Base-by-base conservation (phyloP, 495 filamentous ascomycete species). In the Neurospora intermedia region DNA sequence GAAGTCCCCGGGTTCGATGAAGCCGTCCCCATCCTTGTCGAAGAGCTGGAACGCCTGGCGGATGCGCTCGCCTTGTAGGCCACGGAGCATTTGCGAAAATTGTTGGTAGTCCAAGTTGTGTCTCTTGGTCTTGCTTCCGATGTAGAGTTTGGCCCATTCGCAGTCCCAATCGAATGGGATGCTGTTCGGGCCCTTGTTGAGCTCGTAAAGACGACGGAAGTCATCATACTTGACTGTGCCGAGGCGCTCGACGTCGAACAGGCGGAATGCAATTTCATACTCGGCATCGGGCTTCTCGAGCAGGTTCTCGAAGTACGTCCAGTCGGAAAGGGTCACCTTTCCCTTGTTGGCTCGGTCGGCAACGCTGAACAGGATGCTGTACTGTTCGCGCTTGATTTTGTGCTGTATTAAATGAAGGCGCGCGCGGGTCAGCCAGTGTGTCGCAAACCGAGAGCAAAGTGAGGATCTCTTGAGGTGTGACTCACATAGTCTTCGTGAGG, bases 131-230 rank as follows among this genome's bases (percentile, higher is more conserved):
- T 90, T 93, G 73, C 91, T 89, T 42, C 96, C 96, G 72, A 93
- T 91, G 82, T 99, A 98, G 72, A 99, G 86, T 69, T 90, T 93
- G n/a, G 93, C 95, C 96, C 96, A 99, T 81, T 97, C 93, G 70
- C 92, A 95, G 80, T 93, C 90, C 96, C 96, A 99, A 79, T 99
- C 90, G 75, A 99, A 99, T 3, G 96, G 94, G 70, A 99, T 92
- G 77, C 87, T 92, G 42, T 91, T 87, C 3, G 88, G 82, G 3
- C 89, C 90, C 84, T 94, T 97, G 86, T 94, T 96, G 76, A 88
- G 84, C 77, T 93, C 90, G 81, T 94, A 97, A 43, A 94, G 85
- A 43, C 87, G 85, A 77, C 91, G 87, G 82, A 99, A 94, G 77
- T 93, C 88, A 1, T 96, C 92, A 76, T 93, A 97, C 77, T 93